These are phyloP conservation scores for Conticribra guillardii DNA, from an alignment of 108 stramenopile species.

Conservation along the genomic window DNA sequence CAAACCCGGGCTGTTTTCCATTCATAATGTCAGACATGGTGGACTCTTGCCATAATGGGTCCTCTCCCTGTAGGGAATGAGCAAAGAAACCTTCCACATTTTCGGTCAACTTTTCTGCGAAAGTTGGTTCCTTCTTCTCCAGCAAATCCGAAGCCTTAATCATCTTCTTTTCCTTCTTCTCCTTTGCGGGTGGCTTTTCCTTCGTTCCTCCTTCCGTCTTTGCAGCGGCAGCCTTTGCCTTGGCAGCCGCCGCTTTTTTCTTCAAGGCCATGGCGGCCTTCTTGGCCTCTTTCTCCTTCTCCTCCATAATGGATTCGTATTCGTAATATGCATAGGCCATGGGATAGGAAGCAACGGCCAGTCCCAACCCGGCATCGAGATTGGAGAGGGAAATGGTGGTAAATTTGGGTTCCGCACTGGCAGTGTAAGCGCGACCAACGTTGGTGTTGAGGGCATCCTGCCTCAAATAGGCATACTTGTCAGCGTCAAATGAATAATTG, in stretches of 20 bases:
- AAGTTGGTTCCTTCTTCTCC: not conserved
- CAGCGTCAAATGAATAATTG: not conserved
- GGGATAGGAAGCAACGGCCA: constrained; percentile 34
- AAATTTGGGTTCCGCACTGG: constrained; percentile 4
- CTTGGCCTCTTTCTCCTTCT: constrained; percentile 34
- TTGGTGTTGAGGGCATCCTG: constrained; percentile 17
- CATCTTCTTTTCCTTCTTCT: not conserved
- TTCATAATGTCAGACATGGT: too few species aligned
- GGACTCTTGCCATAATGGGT: too few species aligned
- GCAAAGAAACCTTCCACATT: too few species aligned
- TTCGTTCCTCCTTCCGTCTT: constrained; percentile 9
- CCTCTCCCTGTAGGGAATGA: too few species aligned
- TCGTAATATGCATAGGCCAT: constrained; percentile 40
- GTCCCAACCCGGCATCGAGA: constrained; percentile 28
- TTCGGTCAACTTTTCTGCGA: too few species aligned
- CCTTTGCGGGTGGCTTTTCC: not conserved
- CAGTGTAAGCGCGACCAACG: constrained; percentile 5
- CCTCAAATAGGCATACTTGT: constrained; percentile 3
- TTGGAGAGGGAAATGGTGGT: constrained; percentile 33
- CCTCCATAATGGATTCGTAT: constrained; percentile 33
- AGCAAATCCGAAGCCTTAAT: too few species aligned
- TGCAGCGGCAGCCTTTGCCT: constrained; percentile 11
- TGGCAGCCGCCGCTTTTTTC: constrained; percentile 11
- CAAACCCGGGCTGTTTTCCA: too few species aligned
- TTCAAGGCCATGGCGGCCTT: constrained; percentile 33